Evolutionary conservation across 257 asterid species (phyloP), one percentile per base, ranked within the genome.

Genomic region (Solanum tarijense): DNA sequence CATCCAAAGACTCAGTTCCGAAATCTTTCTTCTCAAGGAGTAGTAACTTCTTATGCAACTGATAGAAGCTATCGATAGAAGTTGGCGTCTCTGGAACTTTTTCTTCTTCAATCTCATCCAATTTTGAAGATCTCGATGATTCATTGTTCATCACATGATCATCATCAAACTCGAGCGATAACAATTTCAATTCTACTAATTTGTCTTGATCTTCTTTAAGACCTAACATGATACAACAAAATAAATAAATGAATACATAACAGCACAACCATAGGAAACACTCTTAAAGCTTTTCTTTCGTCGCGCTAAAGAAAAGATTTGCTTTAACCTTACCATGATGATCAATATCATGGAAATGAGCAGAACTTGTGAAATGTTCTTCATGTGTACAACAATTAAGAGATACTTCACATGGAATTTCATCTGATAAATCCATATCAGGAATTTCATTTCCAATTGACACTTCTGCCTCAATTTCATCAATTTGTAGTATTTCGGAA

Each of bases 361-460:
- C 87, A 86, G 91, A 88, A 87, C 86, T 90, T 41, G 93, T 74
- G 4, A 91, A 89, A 90, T 92, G 90, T 83, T 92, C 90, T 90
- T 92, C 93, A 69, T 90, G 43, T 48, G 18, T 82, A 48, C 27
- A 31, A 16, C 29, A 46, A 81, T 52, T 1, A 81, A 29, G 41
- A 89, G 81, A 83, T 46, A 7, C 85, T 81, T 29, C 41, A 72
- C 39, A 89, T 88, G 91, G 94, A 79, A 93, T 65, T 87, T 94
- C 98, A 87, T 93, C 96, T 83, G 94, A 88, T 71, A 91, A 87
- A 88, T 96, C 94, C 89, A 96, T 88, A 91, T 94, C 98, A 48
- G 98, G 99, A 91, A 98, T 98, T 87, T 96, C 99, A 38, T 98
- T 96, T 85, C 98, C 99, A 87, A 96, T 96, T 62, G 96, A 98